Evolutionary conservation across 2,329 filamentous ascomycete species (phyloP), one percentile per base, ranked within the genome.

Genomic region (Penicillium paneum): DNA sequence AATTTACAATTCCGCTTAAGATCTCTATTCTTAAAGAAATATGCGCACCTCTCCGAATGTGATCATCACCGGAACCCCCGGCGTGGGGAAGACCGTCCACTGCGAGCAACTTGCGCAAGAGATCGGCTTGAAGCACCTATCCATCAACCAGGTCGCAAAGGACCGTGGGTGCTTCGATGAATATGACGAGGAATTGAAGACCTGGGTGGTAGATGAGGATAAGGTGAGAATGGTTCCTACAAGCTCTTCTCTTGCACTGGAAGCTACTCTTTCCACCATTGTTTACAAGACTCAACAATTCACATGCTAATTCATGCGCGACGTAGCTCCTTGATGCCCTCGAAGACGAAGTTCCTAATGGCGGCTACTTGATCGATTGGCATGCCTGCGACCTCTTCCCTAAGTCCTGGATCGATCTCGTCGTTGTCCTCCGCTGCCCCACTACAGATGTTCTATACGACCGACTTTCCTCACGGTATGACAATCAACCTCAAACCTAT

Each of bases 361-460:
- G 93, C 54, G 94, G 94, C 19, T 90, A 85, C 73, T 85, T 99
- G 64, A 89, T 99, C 68, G 94, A 99, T 77, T 99, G 94, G 93
- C 94, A 99, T 75, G 93, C 92, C 2, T 97, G 93, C 77, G 94
- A 97, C 67, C 77, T 97, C 21, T 97, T 97, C 69, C 94, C 94
- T 2, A 86, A 89, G 70, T 88, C 88, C 68, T 95, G 92, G 90
- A 88, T 99, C 68, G 94, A 99, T 71, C 82, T 99, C 2, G 92
- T 99, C 0, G 89, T 97, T 5, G 94, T 99, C 52, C 74, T 99
- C 59, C 82, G 94, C 42, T 78, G 76, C 57, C 90, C 89, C 52
- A 86, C 94, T 64, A 91, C 90, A 17, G 84, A 83, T 19, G 78
- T 88, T 13, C 81, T 96, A 3, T 97, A 94, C 70, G 94, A 99